Base-by-base conservation (phyloP, 2,329 filamentous ascomycete species). In the Penicillium sp. region DNA sequence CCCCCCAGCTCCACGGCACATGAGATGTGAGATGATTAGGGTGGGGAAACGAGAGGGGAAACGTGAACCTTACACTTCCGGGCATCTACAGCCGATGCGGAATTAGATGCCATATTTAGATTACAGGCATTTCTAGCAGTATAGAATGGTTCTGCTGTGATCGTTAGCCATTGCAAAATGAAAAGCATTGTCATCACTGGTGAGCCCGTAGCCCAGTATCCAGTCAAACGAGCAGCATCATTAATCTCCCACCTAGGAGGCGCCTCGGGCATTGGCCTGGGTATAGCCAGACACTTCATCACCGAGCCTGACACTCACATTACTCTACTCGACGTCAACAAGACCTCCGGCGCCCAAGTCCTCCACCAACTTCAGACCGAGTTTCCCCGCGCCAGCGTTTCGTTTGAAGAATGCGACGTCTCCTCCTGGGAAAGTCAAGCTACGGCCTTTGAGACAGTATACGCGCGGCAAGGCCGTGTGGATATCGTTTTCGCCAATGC, bases 401-500 rank as follows among this genome's bases (percentile, higher is more conserved):
- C 67, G 25, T 75, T 73, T 43, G 61, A 69, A 41, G 59, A 68
- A 47, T 72, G 69, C 59, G 71, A 76, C 49, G 70, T 75, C 6
- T 73, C 74, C 7, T 71, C 69, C 2, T 76, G 74, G 74, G 70
- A 75, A 25, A 71, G 69, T 42, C 74, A 77, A 48, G 73, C 72
- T 0, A 60, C 66, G 0, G 76, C 70, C 0, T 80, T 79, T 51
- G 66, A 70, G 56, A 67, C 72, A 25, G 66, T 75, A 1, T 69
- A 72, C 52, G 60, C 63, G 4, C 59, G 71, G 14, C 68, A 71
- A 17, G 77, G 78, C 1, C 67, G 69, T 12, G 65, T 83, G 17
- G 80, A 84, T 58, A 63, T 82, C 3, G 81, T 83, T 6, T 77
- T 82, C 67, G 81, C 81, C 28, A 83, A 83, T 63, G 81, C 82